These are phyloP conservation scores for Tolypocladium tropicale DNA, from an alignment of 2,329 filamentous ascomycete genomes.

Conservation along the genomic window DNA sequence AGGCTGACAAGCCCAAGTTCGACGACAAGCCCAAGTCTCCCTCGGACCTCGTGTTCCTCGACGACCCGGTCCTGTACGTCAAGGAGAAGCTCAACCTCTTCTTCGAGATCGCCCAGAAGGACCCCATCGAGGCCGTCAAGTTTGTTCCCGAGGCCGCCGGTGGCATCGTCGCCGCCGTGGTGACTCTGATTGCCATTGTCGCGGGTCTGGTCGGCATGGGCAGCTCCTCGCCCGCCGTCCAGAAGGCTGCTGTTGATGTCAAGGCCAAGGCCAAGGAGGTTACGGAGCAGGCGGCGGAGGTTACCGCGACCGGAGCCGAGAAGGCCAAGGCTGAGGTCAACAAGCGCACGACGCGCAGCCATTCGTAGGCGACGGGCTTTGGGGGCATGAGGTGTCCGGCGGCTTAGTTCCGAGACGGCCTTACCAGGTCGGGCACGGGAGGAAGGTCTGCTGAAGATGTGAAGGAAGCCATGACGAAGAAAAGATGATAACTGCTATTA, in stretches of 20 bases:
- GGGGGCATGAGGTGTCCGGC: neutral
- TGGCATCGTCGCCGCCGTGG: conserved; percentile 59
- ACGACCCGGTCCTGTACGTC: conserved; percentile 80
- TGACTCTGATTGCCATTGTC: conserved; percentile 62
- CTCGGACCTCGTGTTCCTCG: conserved; percentile 73
- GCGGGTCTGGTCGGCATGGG: conserved; percentile 55
- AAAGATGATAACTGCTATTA: neutral
- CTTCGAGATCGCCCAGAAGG: conserved; percentile 67
- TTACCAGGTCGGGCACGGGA: neutral
- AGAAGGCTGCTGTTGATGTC: conserved; percentile 55
- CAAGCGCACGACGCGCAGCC: conserved; percentile 50
- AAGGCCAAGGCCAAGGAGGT: conserved; percentile 67
- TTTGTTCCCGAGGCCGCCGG: conserved; percentile 87
- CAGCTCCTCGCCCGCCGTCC: conserved; percentile 57
- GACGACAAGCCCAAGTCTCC: conserved; percentile 56
- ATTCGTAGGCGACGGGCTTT: conserved; percentile 27
- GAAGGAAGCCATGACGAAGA: neutral
- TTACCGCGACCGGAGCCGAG: conserved; percentile 52
- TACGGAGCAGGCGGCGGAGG: conserved; percentile 53
- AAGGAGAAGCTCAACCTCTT: conserved; percentile 93
- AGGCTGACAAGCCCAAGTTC: conserved; percentile 68
- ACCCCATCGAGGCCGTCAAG: conserved; percentile 76
- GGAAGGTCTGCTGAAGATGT: neutral
- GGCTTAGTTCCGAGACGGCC: no score
- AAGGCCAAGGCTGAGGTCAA: conserved; percentile 64